Evolutionary conservation across 1,139 yeast genomes (phyloP).

Genomic region (Fermentozyma sake): DNA sequence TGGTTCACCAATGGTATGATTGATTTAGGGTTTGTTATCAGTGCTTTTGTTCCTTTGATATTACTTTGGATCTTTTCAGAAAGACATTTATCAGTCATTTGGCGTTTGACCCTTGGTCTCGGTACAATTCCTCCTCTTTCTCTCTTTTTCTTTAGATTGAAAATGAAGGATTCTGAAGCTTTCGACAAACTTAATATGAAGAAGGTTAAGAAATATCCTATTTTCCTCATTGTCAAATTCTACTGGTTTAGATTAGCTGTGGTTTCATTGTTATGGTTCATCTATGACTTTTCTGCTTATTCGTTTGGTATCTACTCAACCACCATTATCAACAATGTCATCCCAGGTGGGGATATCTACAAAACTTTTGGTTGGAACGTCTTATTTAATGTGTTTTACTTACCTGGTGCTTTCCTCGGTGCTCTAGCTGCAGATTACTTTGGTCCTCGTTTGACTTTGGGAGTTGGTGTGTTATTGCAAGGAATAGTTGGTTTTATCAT

Average conservation of each 20-base stretch:
- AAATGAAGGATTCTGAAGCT: constrained; percentile 66
- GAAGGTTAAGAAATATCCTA: constrained; percentile 56
- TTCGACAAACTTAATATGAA: constrained; percentile 71
- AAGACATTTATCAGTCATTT: constrained; percentile 70
- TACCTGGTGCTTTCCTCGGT: constrained; percentile 87
- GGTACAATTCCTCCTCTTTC: constrained; percentile 90
- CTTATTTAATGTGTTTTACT: constrained; percentile 78
- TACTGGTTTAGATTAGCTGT: constrained; percentile 78
- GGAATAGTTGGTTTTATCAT: constrained; percentile 80
- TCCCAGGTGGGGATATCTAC: constrained; percentile 61
- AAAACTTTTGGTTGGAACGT: constrained; percentile 90
- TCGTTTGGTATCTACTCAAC: constrained; percentile 84
- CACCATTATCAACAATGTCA: constrained; percentile 54
- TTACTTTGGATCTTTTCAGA: constrained; percentile 76
- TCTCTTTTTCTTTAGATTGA: constrained; percentile 71
- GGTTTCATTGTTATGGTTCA: constrained; percentile 80
- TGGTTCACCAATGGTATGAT: constrained; percentile 90
- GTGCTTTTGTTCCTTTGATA: constrained; percentile 84
- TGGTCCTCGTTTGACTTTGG: constrained; percentile 81
- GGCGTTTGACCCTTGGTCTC: constrained; percentile 89
- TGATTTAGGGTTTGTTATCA: constrained; percentile 79
- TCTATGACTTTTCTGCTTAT: constrained; percentile 83
- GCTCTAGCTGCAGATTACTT: constrained; percentile 77
- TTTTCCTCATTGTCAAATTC: constrained; percentile 64
- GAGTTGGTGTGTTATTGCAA: constrained; percentile 65